Evolutionary conservation across 1,139 yeast genomes (phyloP), one percentile per base, ranked within the genome.

Genomic region (Blastobotrys proliferans): DNA sequence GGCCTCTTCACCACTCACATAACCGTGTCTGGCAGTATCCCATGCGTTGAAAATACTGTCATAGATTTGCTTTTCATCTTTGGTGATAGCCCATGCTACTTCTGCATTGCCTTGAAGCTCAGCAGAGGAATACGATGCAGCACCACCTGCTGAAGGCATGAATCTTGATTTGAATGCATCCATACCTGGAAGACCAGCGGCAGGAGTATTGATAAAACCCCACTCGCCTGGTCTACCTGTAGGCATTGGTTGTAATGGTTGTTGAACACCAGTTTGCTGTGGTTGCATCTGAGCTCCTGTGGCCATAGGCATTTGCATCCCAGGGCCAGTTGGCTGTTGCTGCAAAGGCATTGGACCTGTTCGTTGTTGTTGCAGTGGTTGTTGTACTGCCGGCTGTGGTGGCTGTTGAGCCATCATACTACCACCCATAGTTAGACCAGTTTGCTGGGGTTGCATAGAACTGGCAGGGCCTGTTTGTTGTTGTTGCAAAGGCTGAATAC

Each of bases 31-130:
- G 25, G 71, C 61, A 16, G 77, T 70, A 61, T 90, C 97, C 88
- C 95, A 90, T 35, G 94, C 94, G 43, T 73, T 73, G 64, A 90
- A 92, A 47, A 90, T 84, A 41, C 83, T 84, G 60, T 88, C 96
- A 64, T 88, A 90, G 44, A 88, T 78, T 48, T 73, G 74, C 61
- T 88, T 90, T 59, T 92, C 98, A 55, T 86, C 92, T 55, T 82
- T 81, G 38, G 94, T 76, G 58, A 90, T 81, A 22, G 92, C 81
- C 90, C 92, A 77, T 77, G 66, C 68, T 13, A 67, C 62, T 30
- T 59, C 54, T 18, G 66, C 63, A 43, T 56, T 58, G 6, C 63
- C 64, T 44, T 62, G 60, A 22, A 61, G 51, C 30, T 55, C 58
- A 5, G 58, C 38, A 17, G 62, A 49, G 14, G 61, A 44, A 22